Evolutionary conservation across 2,329 filamentous ascomycete species (phyloP).

Genomic region (Alternaria consortialis): DNA sequence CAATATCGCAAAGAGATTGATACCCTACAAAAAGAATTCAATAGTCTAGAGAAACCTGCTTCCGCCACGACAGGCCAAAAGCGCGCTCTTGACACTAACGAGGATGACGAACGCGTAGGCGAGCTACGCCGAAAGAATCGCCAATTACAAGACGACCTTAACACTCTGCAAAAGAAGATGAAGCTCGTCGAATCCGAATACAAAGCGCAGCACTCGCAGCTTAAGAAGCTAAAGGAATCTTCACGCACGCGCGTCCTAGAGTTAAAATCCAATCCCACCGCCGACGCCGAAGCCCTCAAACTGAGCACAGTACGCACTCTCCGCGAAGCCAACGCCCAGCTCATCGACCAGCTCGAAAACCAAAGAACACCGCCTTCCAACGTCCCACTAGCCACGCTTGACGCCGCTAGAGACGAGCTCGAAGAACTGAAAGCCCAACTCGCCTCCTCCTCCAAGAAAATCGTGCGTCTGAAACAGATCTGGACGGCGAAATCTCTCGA

Average conservation of each 20-base stretch:
- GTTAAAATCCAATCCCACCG: slow-evolving; percentile 89
- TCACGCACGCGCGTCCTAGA: slow-evolving; percentile 84
- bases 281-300: slow-evolving; percentile 85
- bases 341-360: slow-evolving; percentile 75
- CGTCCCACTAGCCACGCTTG: slow-evolving; percentile 80
- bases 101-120: slow-evolving; percentile 75
- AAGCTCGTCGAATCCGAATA: slow-evolving; percentile 79
- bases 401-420: slow-evolving; percentile 78
- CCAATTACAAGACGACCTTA: slow-evolving; percentile 80
- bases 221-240: slow-evolving; percentile 71
- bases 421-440: slow-evolving; percentile 61
- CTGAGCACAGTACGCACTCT: slow-evolving; percentile 79
- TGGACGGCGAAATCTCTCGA: slow-evolving; percentile 91
- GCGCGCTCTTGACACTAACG: slow-evolving; percentile 66
- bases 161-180: slow-evolving; percentile 72
- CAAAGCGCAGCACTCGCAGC: slow-evolving; percentile 74
- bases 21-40: slow-evolving; percentile 76
- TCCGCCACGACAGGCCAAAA: slow-evolving; percentile 65
- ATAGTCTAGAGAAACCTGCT: slow-evolving; percentile 66
- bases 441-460: slow-evolving; percentile 79
- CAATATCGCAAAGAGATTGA: slow-evolving; percentile 85
- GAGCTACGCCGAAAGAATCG: slow-evolving; percentile 88
- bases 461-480: slow-evolving; percentile 87
- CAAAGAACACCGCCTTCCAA: slow-evolving; percentile 54
- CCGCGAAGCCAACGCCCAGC: slow-evolving; percentile 82